These are phyloP conservation scores for Eudorina sp. DNA, from an alignment of 139 green algal species.

Conservation along the genomic window DNA sequence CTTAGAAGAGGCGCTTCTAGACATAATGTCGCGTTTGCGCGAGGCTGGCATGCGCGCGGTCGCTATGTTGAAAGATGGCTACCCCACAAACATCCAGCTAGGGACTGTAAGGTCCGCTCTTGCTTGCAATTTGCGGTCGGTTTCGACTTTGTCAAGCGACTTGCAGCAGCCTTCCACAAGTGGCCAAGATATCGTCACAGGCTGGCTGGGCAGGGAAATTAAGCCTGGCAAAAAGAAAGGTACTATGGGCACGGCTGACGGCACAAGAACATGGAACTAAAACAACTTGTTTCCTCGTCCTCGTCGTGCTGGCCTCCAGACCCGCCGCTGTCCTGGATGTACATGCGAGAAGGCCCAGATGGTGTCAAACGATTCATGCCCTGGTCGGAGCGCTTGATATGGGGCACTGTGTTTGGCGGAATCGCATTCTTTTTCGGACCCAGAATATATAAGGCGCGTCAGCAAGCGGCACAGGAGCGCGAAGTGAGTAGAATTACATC, in stretches of 20 bases:
- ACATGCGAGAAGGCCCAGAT: slow-evolving; percentile 67
- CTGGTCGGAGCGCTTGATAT: slow-evolving; percentile 85
- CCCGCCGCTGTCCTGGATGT: slow-evolving; percentile 24
- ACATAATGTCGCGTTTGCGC: too few relatives aligned
- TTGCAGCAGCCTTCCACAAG: neutral
- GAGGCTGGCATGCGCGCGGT: too few relatives aligned
- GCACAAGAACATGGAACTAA: neutral
- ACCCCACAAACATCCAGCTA: neutral
- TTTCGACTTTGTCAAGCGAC: slow-evolving; percentile 9
- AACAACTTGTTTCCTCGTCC: neutral
- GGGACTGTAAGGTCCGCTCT: neutral
- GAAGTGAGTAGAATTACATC: neutral
- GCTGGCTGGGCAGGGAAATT: slow-evolving; percentile 22
- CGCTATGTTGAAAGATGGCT: too few relatives aligned
- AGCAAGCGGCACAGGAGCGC: neutral
- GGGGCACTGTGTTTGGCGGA: slow-evolving; percentile 77
- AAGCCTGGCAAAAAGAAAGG: slow-evolving; percentile 13
- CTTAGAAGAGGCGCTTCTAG: too few relatives aligned
- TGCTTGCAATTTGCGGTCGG: neutral
- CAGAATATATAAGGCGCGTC: slow-evolving; percentile 44
- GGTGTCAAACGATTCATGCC: slow-evolving; percentile 63
- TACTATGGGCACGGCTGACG: neutral
- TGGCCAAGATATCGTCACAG: neutral
- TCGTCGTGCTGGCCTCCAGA: neutral
- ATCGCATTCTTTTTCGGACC: slow-evolving; percentile 69